Percentiles rank a stretch among this genome's conserved stretches.
phyloP scores from a whole-genome alignment of 2,329 filamentous ascomycete genomes.

The Colletotrichum simmondsii region DNA sequence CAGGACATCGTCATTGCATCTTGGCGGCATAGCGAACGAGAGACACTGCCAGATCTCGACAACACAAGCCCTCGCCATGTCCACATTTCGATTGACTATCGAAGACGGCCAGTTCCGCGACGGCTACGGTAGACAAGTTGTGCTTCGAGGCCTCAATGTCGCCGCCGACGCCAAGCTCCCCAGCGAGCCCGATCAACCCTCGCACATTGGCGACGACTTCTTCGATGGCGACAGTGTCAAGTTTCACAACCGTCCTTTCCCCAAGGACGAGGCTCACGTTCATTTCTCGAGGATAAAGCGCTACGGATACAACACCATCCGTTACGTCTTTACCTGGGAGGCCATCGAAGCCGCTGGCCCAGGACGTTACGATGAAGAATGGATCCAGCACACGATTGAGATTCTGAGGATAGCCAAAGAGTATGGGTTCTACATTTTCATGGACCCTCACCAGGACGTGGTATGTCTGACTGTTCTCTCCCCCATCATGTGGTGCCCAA shows the following conservation, averaged over 20 bases:
- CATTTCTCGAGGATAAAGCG: conserved; percentile 89
- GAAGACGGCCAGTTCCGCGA: conserved; percentile 90
- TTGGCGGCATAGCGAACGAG: not conserved
- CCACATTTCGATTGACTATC: conserved; percentile 80
- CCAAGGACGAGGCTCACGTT: conserved; percentile 81
- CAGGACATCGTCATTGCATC: not conserved
- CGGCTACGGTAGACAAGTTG: conserved; percentile 82
- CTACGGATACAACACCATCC: conserved; percentile 95
- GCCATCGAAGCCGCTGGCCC: conserved; percentile 95
- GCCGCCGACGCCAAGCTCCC: conserved; percentile 93
- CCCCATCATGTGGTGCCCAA: not conserved
- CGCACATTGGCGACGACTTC: conserved; percentile 81
- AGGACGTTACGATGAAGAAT: conserved; percentile 92
- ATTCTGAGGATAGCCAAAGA: conserved; percentile 84
- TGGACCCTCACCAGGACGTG: conserved; percentile 99
- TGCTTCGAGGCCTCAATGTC: conserved; percentile 92
- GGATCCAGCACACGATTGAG: conserved; percentile 90
- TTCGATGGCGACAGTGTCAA: conserved; percentile 93
- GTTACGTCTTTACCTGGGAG: conserved; percentile 99
- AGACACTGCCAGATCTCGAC: not conserved
- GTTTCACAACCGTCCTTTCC: conserved; percentile 88
- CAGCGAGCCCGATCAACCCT: conserved; percentile 82
- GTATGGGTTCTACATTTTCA: conserved; percentile 96
- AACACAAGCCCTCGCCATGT: conserved; percentile 62
- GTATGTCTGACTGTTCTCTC: conserved; percentile 58